A percentile compares a stretch with the other conserved stretches of the same genome.
phyloP scores from a whole-genome alignment of 805 yeast genomes.

The Saccharomycopsis guyanensis region DNA sequence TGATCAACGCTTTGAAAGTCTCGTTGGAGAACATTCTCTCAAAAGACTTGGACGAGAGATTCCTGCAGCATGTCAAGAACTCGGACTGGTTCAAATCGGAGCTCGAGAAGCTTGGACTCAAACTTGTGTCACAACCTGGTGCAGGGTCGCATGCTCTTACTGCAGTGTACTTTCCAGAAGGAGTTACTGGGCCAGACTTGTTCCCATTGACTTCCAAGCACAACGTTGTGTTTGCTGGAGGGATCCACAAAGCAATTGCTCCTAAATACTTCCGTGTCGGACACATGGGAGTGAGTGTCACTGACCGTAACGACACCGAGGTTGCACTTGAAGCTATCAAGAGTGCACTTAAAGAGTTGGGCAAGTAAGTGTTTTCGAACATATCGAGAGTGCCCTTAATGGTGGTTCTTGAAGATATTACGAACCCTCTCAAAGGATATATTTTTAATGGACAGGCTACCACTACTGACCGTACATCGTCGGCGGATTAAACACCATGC shows the following conservation, averaged over 20 bases:
- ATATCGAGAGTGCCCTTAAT: no score
- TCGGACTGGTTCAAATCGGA: slow-evolving; percentile 60
- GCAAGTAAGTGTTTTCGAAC: neutral
- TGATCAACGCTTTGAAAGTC: slow-evolving; percentile 70
- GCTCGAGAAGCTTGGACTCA: slow-evolving; percentile 50
- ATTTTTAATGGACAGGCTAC: no score
- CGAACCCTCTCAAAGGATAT: no score
- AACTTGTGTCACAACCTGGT: slow-evolving; percentile 52
- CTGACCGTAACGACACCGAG: slow-evolving; percentile 51
- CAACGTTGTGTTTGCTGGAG: slow-evolving; percentile 81
- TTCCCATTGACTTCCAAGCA: slow-evolving; percentile 47
- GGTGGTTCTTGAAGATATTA: no score
- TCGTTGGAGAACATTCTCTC: slow-evolving; percentile 67
- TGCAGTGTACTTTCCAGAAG: slow-evolving; percentile 77
- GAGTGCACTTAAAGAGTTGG: neutral
- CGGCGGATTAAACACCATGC: no score
- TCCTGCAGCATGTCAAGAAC: slow-evolving; percentile 52
- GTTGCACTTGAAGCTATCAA: slow-evolving; percentile 34
- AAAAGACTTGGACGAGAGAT: slow-evolving; percentile 47
- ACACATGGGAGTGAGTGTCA: slow-evolving; percentile 85
- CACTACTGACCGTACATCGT: no score
- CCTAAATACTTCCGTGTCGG: slow-evolving; percentile 88
- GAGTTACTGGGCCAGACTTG: slow-evolving; percentile 60
- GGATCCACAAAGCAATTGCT: slow-evolving; percentile 74
- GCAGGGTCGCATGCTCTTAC: slow-evolving; percentile 85